phyloP scores from a whole-genome alignment of 306 rosid species.

The Vicia sativa region DNA sequence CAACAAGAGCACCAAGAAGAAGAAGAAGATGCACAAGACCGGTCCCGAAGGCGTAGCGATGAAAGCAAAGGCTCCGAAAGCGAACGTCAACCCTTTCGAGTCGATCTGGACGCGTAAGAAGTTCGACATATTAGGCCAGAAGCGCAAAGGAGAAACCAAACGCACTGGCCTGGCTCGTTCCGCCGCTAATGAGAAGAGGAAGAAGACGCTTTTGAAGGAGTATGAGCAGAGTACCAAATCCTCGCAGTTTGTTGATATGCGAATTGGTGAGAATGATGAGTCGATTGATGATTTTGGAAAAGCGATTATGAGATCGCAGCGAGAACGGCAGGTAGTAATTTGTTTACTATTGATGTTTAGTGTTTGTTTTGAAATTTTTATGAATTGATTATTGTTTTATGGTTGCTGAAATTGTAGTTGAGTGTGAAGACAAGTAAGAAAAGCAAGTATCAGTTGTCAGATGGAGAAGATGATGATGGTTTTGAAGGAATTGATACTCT shows the following conservation, averaged over 20 bases:
- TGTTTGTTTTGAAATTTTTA: background rate
- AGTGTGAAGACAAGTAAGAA: conserved; percentile 66
- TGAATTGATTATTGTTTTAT: background rate
- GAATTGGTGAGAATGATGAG: conserved; percentile 76
- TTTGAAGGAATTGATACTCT: conserved; percentile 57
- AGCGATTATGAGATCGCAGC: conserved; percentile 83
- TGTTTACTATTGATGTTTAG: background rate
- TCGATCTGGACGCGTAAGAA: conserved; percentile 77
- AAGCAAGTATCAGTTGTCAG: conserved; percentile 78
- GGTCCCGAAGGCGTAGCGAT: conserved; percentile 66
- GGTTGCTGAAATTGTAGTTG: conserved; percentile 46
- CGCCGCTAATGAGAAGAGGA: conserved; percentile 75
- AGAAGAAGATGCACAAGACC: conserved; percentile 53
- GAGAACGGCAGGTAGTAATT: conserved; percentile 62
- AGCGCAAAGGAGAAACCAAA: conserved; percentile 81
- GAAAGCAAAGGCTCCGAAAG: conserved; percentile 62
- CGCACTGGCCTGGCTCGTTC: conserved; percentile 84
- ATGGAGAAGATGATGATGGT: conserved; percentile 84
- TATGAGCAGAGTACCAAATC: conserved; percentile 66
- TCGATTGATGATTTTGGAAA: conserved; percentile 80
- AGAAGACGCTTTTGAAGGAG: conserved; percentile 79
- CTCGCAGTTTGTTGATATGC: conserved; percentile 69
- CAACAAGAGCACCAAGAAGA: conserved; percentile 41
- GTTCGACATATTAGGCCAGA: conserved; percentile 78
- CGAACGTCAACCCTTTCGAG: conserved; percentile 66